A percentile compares a stretch with the other conserved stretches of the same genome.
phyloP scores from a whole-genome alignment of 2,329 filamentous ascomycete genomes.

The Colletotrichum liaoningense region DNA sequence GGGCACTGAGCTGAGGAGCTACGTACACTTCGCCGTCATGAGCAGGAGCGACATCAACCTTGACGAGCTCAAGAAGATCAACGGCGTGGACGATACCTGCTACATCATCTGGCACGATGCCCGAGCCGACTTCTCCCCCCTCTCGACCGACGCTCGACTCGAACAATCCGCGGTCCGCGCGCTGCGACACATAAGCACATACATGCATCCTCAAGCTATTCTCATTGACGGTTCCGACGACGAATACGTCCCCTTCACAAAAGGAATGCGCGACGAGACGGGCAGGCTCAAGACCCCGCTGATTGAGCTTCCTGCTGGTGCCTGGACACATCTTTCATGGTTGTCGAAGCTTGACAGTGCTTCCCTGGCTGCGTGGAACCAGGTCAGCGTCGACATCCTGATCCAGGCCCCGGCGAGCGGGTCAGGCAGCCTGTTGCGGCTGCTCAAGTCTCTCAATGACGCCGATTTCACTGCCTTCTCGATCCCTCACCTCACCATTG shows the following conservation, averaged over 20 bases:
- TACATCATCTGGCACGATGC: constrained; percentile 77
- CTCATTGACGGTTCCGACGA: constrained; percentile 75
- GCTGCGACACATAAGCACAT: constrained; percentile 77
- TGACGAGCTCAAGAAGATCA: constrained; percentile 77
- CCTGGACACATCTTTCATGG: constrained; percentile 77
- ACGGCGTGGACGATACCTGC: constrained; percentile 81
- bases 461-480: constrained; percentile 81
- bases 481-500: constrained; percentile 82
- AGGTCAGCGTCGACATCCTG: constrained; percentile 82
- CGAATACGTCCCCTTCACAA: constrained; percentile 78
- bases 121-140: constrained; percentile 77
- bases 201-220: constrained; percentile 81
- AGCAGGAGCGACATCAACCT: constrained; percentile 78
- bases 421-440: constrained; percentile 79
- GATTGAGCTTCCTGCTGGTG: constrained; percentile 78
- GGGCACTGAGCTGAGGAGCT: constrained; percentile 74
- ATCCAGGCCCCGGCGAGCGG: constrained; percentile 79
- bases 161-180: constrained; percentile 72
- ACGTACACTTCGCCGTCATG: constrained; percentile 86
- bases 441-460: constrained; percentile 79
- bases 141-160: constrained; percentile 78
- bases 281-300: constrained; percentile 67
- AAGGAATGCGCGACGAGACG: constrained; percentile 68
- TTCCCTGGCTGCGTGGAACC: constrained; percentile 82
- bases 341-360: constrained; percentile 80